Percentiles rank a stretch among this genome's conserved stretches.
Conservation (phyloP, 257 asterid species). For the Fraxinus cuspidata region DNA sequence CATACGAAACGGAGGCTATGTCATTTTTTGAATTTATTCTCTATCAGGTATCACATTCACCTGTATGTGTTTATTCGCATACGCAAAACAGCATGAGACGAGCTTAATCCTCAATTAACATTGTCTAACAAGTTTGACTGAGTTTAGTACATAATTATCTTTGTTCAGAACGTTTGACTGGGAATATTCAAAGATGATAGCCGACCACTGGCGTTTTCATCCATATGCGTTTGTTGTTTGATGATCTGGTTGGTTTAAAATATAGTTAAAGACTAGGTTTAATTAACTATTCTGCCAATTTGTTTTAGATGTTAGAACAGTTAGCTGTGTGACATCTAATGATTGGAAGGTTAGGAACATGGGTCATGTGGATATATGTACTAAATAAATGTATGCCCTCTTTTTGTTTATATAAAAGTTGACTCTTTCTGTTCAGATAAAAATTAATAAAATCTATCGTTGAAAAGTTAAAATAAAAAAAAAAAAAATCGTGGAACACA, state of each 20-base stretch:
- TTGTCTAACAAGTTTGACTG: slow-evolving; percentile 21
- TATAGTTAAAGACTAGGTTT: slow-evolving; percentile 13
- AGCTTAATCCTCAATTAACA: background rate
- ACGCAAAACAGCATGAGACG: background rate
- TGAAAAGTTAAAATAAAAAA: no score
- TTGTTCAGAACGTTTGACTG: slow-evolving; percentile 28
- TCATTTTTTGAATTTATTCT: background rate
- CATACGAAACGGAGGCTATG: no score
- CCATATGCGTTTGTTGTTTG: slow-evolving; percentile 19
- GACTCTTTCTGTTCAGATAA: no score
- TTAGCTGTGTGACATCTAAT: slow-evolving; percentile 45
- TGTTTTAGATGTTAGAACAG: slow-evolving; percentile 39
- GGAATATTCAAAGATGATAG: slow-evolving; percentile 25
- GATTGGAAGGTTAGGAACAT: slow-evolving; percentile 46
- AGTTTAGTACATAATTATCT: background rate
- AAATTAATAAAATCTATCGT: no score
- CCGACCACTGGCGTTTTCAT: slow-evolving; percentile 13
- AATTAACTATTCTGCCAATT: slow-evolving; percentile 34
- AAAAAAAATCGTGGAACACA: no score
- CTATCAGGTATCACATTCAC: background rate
- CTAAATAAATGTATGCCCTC: background rate
- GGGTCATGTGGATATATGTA: slow-evolving; percentile 48
- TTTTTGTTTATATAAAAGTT: no score
- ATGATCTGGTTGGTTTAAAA: slow-evolving; percentile 19
- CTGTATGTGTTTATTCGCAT: background rate